Conservation (phyloP, 2,329 filamentous ascomycete species). For the Cladosporium sp. region DNA sequence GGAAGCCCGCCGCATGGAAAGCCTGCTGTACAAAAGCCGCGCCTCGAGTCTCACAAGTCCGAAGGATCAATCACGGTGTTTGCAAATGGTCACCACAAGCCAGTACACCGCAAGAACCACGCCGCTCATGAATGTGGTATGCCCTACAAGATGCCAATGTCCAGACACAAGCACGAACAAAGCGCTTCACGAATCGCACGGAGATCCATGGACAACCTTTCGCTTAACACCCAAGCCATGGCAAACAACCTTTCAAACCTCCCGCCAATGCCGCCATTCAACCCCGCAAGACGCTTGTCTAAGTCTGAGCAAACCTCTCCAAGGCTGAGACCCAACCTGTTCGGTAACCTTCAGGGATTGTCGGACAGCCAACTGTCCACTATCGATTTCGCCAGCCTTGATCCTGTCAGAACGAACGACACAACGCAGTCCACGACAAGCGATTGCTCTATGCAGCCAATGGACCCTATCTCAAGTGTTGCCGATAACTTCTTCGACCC, state of each 20-base stretch:
- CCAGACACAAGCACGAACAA: conserved; percentile 46
- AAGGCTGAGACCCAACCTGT: conserved; percentile 16
- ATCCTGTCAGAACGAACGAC: conserved; percentile 21
- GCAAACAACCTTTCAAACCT: neutral
- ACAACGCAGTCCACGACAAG: conserved; percentile 21
- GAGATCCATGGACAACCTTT: conserved; percentile 50
- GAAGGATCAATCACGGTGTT: conserved; percentile 58
- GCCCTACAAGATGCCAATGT: conserved; percentile 61
- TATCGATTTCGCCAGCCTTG: conserved; percentile 25
- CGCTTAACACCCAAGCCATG: conserved; percentile 24
- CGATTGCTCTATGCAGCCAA: conserved; percentile 20
- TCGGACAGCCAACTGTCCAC: conserved; percentile 18
- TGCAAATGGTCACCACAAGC: conserved; percentile 61
- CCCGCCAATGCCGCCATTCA: conserved; percentile 2
- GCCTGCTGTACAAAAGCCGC: conserved; percentile 49
- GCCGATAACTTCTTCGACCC: conserved; percentile 27
- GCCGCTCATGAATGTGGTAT: conserved; percentile 58
- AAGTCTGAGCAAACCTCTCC: conserved; percentile 31
- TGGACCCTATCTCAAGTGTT: conserved; percentile 26
- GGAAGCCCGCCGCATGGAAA: conserved; percentile 28
- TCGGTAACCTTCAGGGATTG: conserved; percentile 15
- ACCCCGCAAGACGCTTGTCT: conserved; percentile 20
- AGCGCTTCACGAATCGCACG: conserved; percentile 38
- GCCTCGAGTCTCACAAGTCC: conserved; percentile 53
- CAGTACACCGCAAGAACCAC: conserved; percentile 60